phyloP scores from a whole-genome alignment of 2,329 filamentous ascomycete species.

The Penicillium sclerotigenum region DNA sequence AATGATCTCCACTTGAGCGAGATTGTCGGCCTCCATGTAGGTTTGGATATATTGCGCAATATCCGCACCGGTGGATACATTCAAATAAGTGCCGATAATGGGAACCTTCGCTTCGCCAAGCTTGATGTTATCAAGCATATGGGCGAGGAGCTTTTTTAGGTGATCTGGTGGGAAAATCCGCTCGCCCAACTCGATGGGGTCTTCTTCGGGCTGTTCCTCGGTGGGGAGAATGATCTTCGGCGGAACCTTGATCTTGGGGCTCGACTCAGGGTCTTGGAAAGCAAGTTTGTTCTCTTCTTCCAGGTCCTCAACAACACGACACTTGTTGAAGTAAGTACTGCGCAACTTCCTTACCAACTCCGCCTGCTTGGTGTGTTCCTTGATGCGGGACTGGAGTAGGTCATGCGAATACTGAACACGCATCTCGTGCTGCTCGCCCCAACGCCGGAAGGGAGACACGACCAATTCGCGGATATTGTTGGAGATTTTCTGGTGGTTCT shows the following conservation, averaged over 20 bases:
- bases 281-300: slow-evolving; percentile 98
- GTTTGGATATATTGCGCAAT: slow-evolving; percentile 95
- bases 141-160: slow-evolving; percentile 81
- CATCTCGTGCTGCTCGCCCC: slow-evolving; percentile 91
- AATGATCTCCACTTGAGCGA: slow-evolving; percentile 90
- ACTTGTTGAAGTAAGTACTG: slow-evolving; percentile 98
- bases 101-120: slow-evolving; percentile 91
- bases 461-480: slow-evolving; percentile 95
- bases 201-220: slow-evolving; percentile 67
- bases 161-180: slow-evolving; percentile 80
- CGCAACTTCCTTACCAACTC: slow-evolving; percentile 89
- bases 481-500: slow-evolving; percentile 91
- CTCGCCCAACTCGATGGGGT: slow-evolving; percentile 86
- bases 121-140: slow-evolving; percentile 83
- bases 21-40: slow-evolving; percentile 75
- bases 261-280: slow-evolving; percentile 79
- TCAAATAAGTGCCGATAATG: slow-evolving; percentile 90
- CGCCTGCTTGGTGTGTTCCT: slow-evolving; percentile 86
- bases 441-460: slow-evolving; percentile 87
- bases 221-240: slow-evolving; percentile 82
- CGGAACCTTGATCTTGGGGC: slow-evolving; percentile 57
- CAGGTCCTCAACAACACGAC: slow-evolving; percentile 87
- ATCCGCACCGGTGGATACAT: slow-evolving; percentile 85
- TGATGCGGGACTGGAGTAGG: slow-evolving; percentile 84
- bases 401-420: slow-evolving; percentile 93